Percentiles rank a stretch among this genome's conserved stretches.
These are phyloP conservation scores for Beauveria caledonica DNA, from an alignment of 2,329 filamentous ascomycete genomes.

Conservation along the genomic window DNA sequence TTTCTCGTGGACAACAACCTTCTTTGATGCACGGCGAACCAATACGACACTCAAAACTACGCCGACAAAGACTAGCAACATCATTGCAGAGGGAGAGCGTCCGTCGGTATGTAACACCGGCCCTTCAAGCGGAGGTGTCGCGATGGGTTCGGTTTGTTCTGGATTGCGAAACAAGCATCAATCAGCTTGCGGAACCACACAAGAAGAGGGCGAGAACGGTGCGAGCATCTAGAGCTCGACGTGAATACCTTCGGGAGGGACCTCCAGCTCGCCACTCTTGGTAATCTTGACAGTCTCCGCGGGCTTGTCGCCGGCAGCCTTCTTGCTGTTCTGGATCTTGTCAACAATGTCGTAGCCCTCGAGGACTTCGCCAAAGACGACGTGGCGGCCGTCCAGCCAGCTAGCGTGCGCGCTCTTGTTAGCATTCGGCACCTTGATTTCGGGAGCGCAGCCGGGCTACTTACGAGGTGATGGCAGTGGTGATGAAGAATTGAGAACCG, in stretches of 20 bases:
- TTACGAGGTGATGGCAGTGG: slow-evolving; percentile 69
- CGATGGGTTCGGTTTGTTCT: slow-evolving; percentile 20
- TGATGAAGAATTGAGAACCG: slow-evolving; percentile 87
- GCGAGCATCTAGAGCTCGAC: slow-evolving; percentile 64
- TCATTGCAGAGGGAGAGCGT: neutral
- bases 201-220: slow-evolving; percentile 10
- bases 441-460: slow-evolving; percentile 16
- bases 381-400: slow-evolving; percentile 78
- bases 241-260: slow-evolving; percentile 87
- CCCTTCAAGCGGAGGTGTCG: neutral
- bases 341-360: slow-evolving; percentile 77
- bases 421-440: neutral
- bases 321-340: slow-evolving; percentile 67
- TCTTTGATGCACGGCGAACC: neutral
- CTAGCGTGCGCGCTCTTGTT: slow-evolving; percentile 26
- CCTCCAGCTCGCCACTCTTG: slow-evolving; percentile 77
- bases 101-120: neutral
- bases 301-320: slow-evolving; percentile 60
- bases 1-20: slow-evolving; percentile 11
- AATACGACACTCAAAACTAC: slow-evolving; percentile 28
- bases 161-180: slow-evolving; percentile 17
- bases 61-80: slow-evolving; percentile 29
- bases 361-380: slow-evolving; percentile 82
- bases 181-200: slow-evolving; percentile 28
- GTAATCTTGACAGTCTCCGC: slow-evolving; percentile 61